Evolutionary conservation across 495 filamentous ascomycete species (phyloP), one percentile per base, ranked within the genome.

Genomic region (Hypoxylon lienhwacheense): DNA sequence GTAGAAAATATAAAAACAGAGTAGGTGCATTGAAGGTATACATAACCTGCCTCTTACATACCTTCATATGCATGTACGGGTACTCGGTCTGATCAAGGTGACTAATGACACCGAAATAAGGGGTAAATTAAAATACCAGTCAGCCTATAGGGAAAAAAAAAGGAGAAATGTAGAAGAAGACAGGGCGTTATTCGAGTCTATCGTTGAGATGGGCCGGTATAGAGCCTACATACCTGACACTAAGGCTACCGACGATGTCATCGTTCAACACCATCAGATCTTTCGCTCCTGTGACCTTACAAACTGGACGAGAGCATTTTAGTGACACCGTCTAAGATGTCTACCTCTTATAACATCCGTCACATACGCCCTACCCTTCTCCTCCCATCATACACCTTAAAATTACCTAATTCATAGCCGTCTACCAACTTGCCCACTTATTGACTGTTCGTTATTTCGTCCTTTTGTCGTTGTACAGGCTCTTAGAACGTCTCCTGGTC

Each of bases 401-500:
- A 33, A 21, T 36, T 7, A 22, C 65, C 59, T 58, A 66, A 32
- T 62, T 49, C 41, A 25, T 47, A 15, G 40, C 32, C 35, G 52
- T 47, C 33, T 14, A 12, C 36, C 49, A 25, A 15, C n/a, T 21
- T 48, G n/a, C 11, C 36, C 32, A 16, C 28, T 16, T 11, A 47
- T 35, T 48, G 41, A 17, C 20, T 28, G 24, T 42, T 54, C 47
- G 56, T 59, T 62, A 53, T 19, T 55, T 59, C 34, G 26, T 53
- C 39, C 3, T 49, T 28, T 31, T 17, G 47, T 32, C 21, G 26
- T 16, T 12, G 40, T 5, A 24, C 36, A 11, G 40, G 21, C 31
- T 39, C n/a, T 50, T 81, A 90, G 66, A 90, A 90, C 41, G 87
- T 91, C 77, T 90, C 87, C 55, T 87, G 81, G 68, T 90, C 87